Evolutionary conservation across 208 protist species (phyloP).

Genomic region (Acanthamoeba royreba): DNA sequence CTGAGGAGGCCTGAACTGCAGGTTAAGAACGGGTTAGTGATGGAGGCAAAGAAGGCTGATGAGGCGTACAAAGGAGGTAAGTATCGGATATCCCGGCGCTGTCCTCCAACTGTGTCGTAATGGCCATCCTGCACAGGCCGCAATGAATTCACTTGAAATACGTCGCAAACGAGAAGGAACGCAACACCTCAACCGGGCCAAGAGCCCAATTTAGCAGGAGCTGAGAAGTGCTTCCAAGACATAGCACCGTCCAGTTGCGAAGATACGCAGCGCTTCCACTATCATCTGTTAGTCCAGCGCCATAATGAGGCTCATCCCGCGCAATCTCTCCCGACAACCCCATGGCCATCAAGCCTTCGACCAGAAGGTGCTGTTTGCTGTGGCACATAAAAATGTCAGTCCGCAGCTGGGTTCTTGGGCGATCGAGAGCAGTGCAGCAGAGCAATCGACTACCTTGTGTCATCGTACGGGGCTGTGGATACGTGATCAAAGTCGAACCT

Average conservation of each 20-base stretch:
- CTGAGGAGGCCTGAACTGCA: neutral
- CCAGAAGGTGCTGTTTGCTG: neutral
- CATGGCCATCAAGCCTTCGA: neutral
- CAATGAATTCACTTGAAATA: too few relatives aligned
- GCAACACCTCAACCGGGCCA: neutral
- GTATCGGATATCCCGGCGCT: neutral
- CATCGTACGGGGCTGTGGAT: neutral
- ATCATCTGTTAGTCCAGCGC: neutral
- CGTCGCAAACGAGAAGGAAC: neutral
- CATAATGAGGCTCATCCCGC: neutral
- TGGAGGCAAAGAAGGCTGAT: neutral
- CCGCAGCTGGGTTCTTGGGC: neutral
- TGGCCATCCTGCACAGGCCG: too few relatives aligned
- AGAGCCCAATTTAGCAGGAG: neutral
- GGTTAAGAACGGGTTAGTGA: neutral
- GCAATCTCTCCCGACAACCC: neutral
- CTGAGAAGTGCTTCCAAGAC: neutral
- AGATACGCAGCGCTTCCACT: neutral
- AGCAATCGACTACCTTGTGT: too few relatives aligned
- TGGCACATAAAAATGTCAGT: neutral
- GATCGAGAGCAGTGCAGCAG: neutral
- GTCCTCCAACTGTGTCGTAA: too few relatives aligned
- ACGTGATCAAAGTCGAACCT: neutral
- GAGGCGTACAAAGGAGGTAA: neutral
- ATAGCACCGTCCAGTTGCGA: neutral